These are phyloP conservation scores for Amylocarpus encephaloides DNA, from an alignment of 2,329 filamentous ascomycete species.

Conservation along the genomic window DNA sequence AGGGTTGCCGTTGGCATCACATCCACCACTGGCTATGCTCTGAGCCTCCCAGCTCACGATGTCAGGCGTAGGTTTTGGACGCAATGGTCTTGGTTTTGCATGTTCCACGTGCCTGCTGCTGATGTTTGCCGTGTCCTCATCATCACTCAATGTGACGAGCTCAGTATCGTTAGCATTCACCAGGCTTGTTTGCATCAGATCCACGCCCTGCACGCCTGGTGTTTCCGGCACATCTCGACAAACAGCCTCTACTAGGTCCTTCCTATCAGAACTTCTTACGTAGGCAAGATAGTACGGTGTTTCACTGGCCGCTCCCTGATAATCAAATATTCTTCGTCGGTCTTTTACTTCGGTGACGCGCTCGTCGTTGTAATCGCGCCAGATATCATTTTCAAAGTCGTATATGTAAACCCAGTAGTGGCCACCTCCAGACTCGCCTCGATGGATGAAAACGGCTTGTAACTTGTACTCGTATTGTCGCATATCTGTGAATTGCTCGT, in stretches of 20 bases:
- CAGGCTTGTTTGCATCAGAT: constrained; percentile 8
- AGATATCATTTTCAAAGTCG: constrained; percentile 74
- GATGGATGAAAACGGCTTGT: constrained; percentile 90
- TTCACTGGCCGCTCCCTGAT: constrained; percentile 56
- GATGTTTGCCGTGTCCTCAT: constrained; percentile 7
- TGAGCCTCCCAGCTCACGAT: neutral
- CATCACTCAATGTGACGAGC: constrained; percentile 8
- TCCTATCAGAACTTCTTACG: constrained; percentile 60
- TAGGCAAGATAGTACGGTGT: constrained; percentile 83
- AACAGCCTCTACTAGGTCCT: constrained; percentile 52
- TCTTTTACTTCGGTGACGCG: constrained; percentile 64
- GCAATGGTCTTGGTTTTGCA: constrained; percentile 18
- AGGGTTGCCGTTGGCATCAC: constrained; percentile 13
- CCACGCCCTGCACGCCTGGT: constrained; percentile 8
- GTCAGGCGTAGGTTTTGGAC: constrained; percentile 18
- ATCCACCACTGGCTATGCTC: neutral
- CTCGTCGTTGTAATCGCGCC: constrained; percentile 93
- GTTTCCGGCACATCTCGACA: constrained; percentile 35
- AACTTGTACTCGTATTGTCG: constrained; percentile 68
- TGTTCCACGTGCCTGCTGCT: constrained; percentile 19
- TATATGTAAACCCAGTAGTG: constrained; percentile 91
- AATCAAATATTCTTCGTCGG: constrained; percentile 60
- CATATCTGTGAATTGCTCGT: constrained; percentile 55
- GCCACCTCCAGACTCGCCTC: constrained; percentile 63
- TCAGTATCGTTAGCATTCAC: constrained; percentile 1